Percentiles rank a stretch among this genome's conserved stretches.
Evolutionary conservation across 2,329 filamentous ascomycete genomes (phyloP).

Genomic region (Clarireedia monteithiana): DNA sequence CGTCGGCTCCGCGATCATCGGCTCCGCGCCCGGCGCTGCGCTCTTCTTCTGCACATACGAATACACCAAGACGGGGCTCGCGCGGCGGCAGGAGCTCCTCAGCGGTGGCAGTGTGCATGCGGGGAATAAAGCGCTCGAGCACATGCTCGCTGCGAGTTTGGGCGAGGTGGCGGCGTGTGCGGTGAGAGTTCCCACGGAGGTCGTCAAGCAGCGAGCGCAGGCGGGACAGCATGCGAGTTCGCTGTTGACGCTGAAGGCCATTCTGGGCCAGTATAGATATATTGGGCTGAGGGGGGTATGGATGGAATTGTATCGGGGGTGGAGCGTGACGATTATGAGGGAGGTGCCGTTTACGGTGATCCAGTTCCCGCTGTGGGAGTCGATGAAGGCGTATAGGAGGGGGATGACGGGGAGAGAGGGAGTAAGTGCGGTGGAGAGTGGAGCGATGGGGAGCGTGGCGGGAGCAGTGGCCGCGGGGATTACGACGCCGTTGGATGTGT

Average conservation of each 20-base stretch:
- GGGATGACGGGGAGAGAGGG: constrained; percentile 34
- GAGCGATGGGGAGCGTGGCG: constrained; percentile 72
- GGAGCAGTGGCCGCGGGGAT: constrained; percentile 80
- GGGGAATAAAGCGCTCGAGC: constrained; percentile 38
- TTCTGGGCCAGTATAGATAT: constrained; percentile 43
- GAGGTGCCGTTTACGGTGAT: constrained; percentile 97
- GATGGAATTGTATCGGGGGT: constrained; percentile 83
- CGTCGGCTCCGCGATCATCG: constrained; percentile 80
- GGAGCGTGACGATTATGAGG: constrained; percentile 84
- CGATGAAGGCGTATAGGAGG: constrained; percentile 67
- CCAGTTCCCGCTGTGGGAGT: constrained; percentile 96
- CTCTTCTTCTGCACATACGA: constrained; percentile 98
- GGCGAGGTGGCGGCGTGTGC: constrained; percentile 91
- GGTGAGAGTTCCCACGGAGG: constrained; percentile 88
- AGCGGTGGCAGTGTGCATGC: too few species aligned
- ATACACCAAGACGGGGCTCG: constrained; percentile 48
- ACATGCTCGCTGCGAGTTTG: constrained; percentile 78
- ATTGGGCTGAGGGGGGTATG: constrained; percentile 54
- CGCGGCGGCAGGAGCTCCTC: neutral
- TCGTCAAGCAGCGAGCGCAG: constrained; percentile 94
- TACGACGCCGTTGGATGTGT: constrained; percentile 89
- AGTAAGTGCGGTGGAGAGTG: constrained; percentile 70
- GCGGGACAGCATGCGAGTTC: constrained; percentile 72
- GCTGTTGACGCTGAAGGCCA: constrained; percentile 58
- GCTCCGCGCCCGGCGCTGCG: constrained; percentile 86